These are phyloP conservation scores for Scheffersomyces quercinus DNA, from an alignment of 1,139 yeast genomes.

Conservation along the genomic window DNA sequence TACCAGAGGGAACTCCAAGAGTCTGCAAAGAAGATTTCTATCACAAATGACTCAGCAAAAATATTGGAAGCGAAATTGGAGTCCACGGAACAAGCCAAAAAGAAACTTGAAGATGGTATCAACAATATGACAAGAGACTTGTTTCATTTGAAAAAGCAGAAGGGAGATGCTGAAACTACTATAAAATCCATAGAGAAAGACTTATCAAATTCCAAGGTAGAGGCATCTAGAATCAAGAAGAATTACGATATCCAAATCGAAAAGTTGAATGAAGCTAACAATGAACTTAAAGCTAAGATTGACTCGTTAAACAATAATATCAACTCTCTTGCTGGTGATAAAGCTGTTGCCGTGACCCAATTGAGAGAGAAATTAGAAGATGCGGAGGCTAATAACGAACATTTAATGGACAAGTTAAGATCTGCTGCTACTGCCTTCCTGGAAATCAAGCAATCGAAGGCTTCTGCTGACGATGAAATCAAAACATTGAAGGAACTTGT, in stretches of 20 bases:
- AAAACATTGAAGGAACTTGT: constrained; percentile 5
- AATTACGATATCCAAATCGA: constrained; percentile 26
- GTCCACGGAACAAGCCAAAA: constrained; percentile 46
- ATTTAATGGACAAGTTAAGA: constrained; percentile 44
- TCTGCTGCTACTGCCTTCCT: constrained; percentile 49
- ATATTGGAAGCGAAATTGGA: constrained; percentile 28
- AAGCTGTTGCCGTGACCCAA: constrained; percentile 18
- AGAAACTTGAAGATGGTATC: constrained; percentile 81
- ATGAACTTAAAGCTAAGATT: constrained; percentile 22
- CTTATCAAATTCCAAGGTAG: constrained; percentile 14
- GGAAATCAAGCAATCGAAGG: constrained; percentile 32
- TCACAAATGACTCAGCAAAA: constrained; percentile 22
- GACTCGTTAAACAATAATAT: constrained; percentile 21
- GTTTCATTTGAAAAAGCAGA: constrained; percentile 62
- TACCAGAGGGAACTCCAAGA: constrained; percentile 32
- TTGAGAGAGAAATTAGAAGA: constrained; percentile 26
- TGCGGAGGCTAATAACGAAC: constrained; percentile 35
- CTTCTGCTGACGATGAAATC: constrained; percentile 11
- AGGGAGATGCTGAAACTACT: constrained; percentile 51
- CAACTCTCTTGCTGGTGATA: constrained; percentile 9
- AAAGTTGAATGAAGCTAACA: constrained; percentile 22
- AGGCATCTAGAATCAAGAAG: constrained; percentile 10
- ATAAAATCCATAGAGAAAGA: constrained; percentile 45
- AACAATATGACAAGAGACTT: constrained; percentile 89
- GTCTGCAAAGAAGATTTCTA: constrained; percentile 21